phyloP scores from a whole-genome alignment of 2,329 filamentous ascomycete genomes.

The Tetracladium maxilliforme region DNA sequence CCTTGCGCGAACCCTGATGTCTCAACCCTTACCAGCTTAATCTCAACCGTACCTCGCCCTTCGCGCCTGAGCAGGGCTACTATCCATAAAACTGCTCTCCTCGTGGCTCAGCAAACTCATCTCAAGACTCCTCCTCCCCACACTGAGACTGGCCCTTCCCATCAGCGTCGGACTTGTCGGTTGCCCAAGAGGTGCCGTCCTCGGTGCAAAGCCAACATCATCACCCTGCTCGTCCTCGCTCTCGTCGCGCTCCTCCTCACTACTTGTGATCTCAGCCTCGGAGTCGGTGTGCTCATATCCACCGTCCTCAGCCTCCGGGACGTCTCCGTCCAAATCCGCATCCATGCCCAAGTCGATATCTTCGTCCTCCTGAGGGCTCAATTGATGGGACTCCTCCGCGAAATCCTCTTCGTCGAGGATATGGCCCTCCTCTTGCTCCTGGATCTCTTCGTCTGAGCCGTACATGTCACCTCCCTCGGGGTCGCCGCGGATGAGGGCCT shows the following conservation, averaged over 20 bases:
- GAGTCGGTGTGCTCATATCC: slow-evolving; percentile 70
- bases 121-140: no score
- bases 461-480: slow-evolving; percentile 25
- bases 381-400: slow-evolving; percentile 16
- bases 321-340: slow-evolving; percentile 56
- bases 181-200: no score
- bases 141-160: no score
- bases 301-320: slow-evolving; percentile 45
- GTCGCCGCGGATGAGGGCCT: slow-evolving; percentile 38
- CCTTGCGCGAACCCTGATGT: no score
- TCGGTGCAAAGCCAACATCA: no score
- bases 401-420: slow-evolving; percentile 52
- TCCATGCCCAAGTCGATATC: slow-evolving; percentile 40
- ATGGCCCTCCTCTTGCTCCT: slow-evolving; percentile 39
- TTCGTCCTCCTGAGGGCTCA: slow-evolving; percentile 14
- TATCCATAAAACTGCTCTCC: no score
- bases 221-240: slow-evolving; percentile 20
- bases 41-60: no score
- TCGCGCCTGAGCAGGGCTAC: no score
- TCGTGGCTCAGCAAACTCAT: no score
- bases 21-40: no score
- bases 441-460: no score
- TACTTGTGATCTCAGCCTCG: slow-evolving; percentile 45
- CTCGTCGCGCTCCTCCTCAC: slow-evolving; percentile 25
- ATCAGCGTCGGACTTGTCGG: no score